Evolutionary conservation across 257 asterid species (phyloP).

Genomic region (Primulina tabacum): DNA sequence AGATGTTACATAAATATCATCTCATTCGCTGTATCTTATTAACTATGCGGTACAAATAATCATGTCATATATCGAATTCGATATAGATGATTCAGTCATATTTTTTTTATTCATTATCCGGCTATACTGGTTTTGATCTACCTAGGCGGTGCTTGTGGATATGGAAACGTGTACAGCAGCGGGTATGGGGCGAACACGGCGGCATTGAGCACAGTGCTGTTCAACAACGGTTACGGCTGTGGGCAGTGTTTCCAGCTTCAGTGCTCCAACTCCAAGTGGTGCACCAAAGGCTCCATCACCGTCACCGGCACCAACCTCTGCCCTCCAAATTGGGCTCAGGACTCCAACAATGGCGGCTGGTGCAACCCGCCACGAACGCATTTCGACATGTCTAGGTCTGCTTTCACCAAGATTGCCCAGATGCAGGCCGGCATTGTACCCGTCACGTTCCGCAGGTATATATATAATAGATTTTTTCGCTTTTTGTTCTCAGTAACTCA

Average conservation of each 20-base stretch:
- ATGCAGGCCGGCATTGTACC: slow-evolving; percentile 36
- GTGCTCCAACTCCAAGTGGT: slow-evolving; percentile 39
- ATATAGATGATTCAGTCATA: no score
- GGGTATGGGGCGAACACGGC: slow-evolving; percentile 33
- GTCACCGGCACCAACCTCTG: slow-evolving; percentile 40
- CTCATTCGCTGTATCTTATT: no score
- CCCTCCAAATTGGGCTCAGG: slow-evolving; percentile 34
- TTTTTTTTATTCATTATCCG: neutral
- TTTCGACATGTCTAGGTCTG: slow-evolving; percentile 37
- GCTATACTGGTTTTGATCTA: no score
- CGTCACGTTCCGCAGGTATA: slow-evolving; percentile 30
- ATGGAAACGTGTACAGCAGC: slow-evolving; percentile 28
- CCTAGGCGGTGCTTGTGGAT: slow-evolving; percentile 39
- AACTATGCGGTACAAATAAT: no score
- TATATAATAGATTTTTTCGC: no score
- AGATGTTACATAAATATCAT: neutral
- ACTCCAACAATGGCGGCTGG: slow-evolving; percentile 41
- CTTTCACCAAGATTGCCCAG: slow-evolving; percentile 35
- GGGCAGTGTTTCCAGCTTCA: slow-evolving; percentile 56
- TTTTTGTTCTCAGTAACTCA: no score
- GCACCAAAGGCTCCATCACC: slow-evolving; percentile 32
- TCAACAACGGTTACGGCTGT: slow-evolving; percentile 44
- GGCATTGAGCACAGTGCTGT: slow-evolving; percentile 31
- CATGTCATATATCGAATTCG: no score
- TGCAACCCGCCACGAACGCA: slow-evolving; percentile 43